These are phyloP conservation scores for Isabelozyma rhagii DNA, from an alignment of 805 yeast genomes.

Conservation along the genomic window DNA sequence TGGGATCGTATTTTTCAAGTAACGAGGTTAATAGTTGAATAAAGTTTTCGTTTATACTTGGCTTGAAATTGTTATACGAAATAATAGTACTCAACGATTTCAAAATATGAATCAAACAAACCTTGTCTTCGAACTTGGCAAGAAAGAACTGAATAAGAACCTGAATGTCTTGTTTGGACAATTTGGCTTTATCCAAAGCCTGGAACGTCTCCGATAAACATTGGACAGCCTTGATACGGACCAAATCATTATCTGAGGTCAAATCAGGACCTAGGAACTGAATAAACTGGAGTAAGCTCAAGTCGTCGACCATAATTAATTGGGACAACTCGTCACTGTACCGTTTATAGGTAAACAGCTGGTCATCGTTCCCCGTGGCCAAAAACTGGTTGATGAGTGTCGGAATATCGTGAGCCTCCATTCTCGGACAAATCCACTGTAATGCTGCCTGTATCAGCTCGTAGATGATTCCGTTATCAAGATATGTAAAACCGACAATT, in stretches of 20 bases:
- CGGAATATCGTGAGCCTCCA: slow-evolving; percentile 13
- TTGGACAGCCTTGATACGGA: slow-evolving; percentile 46
- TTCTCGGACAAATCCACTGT: background rate
- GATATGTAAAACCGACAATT: background rate
- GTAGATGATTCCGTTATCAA: background rate
- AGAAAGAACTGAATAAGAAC: slow-evolving; percentile 56
- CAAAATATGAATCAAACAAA: slow-evolving; percentile 50
- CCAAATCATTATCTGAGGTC: slow-evolving; percentile 54
- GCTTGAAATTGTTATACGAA: slow-evolving; percentile 46
- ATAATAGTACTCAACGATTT: slow-evolving; percentile 53
- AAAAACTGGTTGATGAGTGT: slow-evolving; percentile 36
- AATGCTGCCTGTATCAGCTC: too few relatives aligned
- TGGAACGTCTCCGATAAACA: slow-evolving; percentile 39
- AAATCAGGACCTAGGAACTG: slow-evolving; percentile 58
- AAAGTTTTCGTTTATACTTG: slow-evolving; percentile 25
- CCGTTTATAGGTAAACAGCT: slow-evolving; percentile 4
- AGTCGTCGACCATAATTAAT: slow-evolving; percentile 14
- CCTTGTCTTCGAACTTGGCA: slow-evolving; percentile 65
- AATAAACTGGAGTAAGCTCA: slow-evolving; percentile 52
- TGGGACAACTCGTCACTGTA: slow-evolving; percentile 21
- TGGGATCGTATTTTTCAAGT: slow-evolving; percentile 47
- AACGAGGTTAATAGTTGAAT: slow-evolving; percentile 35
- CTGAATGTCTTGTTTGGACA: slow-evolving; percentile 44
- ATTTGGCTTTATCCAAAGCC: slow-evolving; percentile 16
- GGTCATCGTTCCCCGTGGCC: slow-evolving; percentile 24